Base-by-base conservation (phyloP, 2,329 filamentous ascomycete species). In the Xylariaceae sp. region DNA sequence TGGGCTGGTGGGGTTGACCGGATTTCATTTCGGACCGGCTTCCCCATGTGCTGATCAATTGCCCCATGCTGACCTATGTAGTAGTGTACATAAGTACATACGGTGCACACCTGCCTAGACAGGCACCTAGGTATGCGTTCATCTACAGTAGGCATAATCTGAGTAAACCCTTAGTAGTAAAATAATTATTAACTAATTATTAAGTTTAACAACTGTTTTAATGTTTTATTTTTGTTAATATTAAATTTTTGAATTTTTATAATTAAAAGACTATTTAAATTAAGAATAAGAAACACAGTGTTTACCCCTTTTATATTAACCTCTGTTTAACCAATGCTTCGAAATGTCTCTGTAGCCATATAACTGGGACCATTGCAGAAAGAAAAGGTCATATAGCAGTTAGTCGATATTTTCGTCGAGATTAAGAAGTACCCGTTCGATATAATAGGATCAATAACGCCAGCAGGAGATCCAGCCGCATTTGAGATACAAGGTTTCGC, bases 351-450 rank as follows among this genome's bases (percentile, higher is more conserved):
- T 61, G 23, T 62, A 58, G 64, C 6, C n/a, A 2, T 65, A 62
- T 29, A 56, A 59, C 29, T 63, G 56, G 52, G 53, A 57, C 2
- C 20, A 48, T 45, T 65, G 63, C 50, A 20, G 54, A 68, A 54
- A 56, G 69, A 69, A 44, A 72, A 69, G 54, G 51, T 73, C 21
- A 56, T 70, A 63, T 55, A 62, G 43, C 69, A 74, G 56, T 51
- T 73, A 12, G 68, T 55, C 9, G 69, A 70, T n/a, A 65, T 73
- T 12, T 65, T 67, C 21, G 52, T 72, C 21, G 69, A 73, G 52
- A 62, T 74, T 18, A 65, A 71, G 48, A 70, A 56, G 45, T 65
- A 73, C 52, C 70, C 67, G 2, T 72, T 74, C 47, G 51, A 65
- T 40, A 20, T 10, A 5, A 32, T 71, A 3, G 68, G 69, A 21